Conservation (phyloP, 2,329 filamentous ascomycete genomes). For the Colletotrichum incanum region DNA sequence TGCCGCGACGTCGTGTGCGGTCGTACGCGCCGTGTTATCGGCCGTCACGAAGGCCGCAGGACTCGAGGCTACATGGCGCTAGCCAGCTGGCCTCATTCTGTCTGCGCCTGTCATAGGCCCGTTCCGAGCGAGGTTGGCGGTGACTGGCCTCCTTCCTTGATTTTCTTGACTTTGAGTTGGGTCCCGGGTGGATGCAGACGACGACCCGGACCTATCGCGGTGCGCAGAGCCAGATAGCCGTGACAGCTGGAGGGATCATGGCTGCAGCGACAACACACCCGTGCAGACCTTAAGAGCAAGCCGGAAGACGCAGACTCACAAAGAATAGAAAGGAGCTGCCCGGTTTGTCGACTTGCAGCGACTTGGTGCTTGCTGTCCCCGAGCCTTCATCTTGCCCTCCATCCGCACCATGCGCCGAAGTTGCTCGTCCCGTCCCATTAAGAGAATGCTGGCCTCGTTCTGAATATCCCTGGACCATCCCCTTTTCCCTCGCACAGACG, state of each 20-base stretch:
- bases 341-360: conserved; percentile 23
- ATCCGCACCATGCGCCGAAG: conserved; percentile 30
- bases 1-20: conserved; percentile 15
- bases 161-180: conserved; percentile 57
- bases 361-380: conserved; percentile 18
- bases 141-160: conserved; percentile 59
- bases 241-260: conserved; percentile 57
- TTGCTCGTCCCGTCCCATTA: conserved; percentile 26
- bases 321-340: conserved; percentile 35
- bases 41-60: conserved; percentile 49
- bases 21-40: conserved; percentile 25
- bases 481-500: conserved; percentile 12
- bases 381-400: conserved; percentile 26
- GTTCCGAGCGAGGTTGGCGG: conserved; percentile 49
- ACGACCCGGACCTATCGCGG: conserved; percentile 61
- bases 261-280: conserved; percentile 63
- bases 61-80: conserved; percentile 51
- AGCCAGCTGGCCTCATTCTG: conserved; percentile 59
- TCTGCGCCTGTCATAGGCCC: conserved; percentile 59
- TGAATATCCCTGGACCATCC: conserved; percentile 6
- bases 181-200: conserved; percentile 55
- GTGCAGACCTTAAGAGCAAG: conserved; percentile 50
- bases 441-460: conserved; percentile 6
- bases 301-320: conserved; percentile 20
- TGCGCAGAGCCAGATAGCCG: conserved; percentile 50